Base-by-base conservation (phyloP, 495 filamentous ascomycete species). In the Hypoxylon lienhwacheense region DNA sequence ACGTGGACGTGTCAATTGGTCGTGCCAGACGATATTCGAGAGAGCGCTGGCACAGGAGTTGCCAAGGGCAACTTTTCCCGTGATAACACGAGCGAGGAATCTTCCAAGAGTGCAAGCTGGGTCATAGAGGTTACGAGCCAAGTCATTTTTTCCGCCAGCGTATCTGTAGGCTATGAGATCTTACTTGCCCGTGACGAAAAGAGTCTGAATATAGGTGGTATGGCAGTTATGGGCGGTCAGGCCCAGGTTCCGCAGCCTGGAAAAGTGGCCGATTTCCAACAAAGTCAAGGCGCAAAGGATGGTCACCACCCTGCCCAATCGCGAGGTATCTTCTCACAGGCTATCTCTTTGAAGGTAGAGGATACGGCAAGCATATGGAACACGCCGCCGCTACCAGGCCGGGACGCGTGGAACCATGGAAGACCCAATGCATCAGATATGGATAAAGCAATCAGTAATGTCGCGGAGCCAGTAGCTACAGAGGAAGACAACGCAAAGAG, bases 351-450 rank as follows among this genome's bases (percentile, higher is more conserved):
- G 26, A 82, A 80, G 17, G 83, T 92, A 4, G 91, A 98, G 65
- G 91, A 95, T 73, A 97, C 90, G 0, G 84, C 80, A 24, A 86
- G 84, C 50, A 71, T 98, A 14, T 98, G 93, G 93, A 91, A 95
- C 64, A 89, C 81, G 22, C 93, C 93, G 0, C 71, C 79, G n/a
- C 74, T 97, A 25, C 91, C 90, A 1, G 76, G 78, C 14, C 84
- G 79, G 74, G 73, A 80, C 33, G 70, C 82, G 26, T 55, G 50
- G 33, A 45, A 61, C 39, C 50, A 67, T 31, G 56, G 44, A 31
- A 54, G 35, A 31, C 7, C 36, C 29, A 49, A 61, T 10, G 24
- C 47, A 35, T 33, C 55, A 1, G 63, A 61, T 17, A 59, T 59
- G 32, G 55, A 61, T 1, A 71, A 68, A n/a, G 40, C 51, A 5